Evolutionary conservation across 192 early-diverging fungal species (phyloP), one percentile per base, ranked within the genome.

Genomic region (Gamsiella multidivaricata): DNA sequence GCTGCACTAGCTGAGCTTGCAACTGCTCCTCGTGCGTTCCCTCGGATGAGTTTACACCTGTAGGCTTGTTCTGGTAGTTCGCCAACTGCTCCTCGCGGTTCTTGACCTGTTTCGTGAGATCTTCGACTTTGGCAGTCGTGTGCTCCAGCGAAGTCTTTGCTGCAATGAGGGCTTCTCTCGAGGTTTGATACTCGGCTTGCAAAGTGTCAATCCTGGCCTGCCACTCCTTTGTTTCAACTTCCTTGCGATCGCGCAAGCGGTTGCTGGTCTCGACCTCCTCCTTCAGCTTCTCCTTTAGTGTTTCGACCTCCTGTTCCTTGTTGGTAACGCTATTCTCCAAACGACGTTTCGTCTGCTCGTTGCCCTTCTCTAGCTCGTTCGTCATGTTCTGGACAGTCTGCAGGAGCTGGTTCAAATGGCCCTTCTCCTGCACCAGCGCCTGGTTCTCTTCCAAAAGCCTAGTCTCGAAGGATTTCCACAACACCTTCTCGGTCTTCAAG

Each of bases 401-500:
- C 63, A 85, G 61, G 17, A 86, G 86, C 31, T 85, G 82, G 39
- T 83, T 87, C 5, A 83, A 78, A 34, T 75, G 55, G 32, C 86
- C 80, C 54, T 88, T 85, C 60, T 91, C 87, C 51, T 64, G 68
- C 37, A 81, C 49, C 2, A 89, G 65, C 10, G 82, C 80, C 56
- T 86, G 68, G 57, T 76, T 81, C 18, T 90, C 84, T 41, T 85
- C 81, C 14, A 84, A 56, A 41, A 84, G 65, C 29, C 89, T 81
- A 18, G 61, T 63, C 64, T 89, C 86, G 41, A 82, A 82, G 12
- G 69, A 51, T 37, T 87, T 85, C 65, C 79, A 80, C 29, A 88
- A 53, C 9, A 87, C 83, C 42, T 82, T 79, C 73, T 93, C 91
- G 20, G 86, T 82, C 53, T 85, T 82, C 5, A 89, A 56, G 9